These are phyloP conservation scores for Fusarium multiceps DNA, from an alignment of 2,329 filamentous ascomycete genomes.

Conservation along the genomic window DNA sequence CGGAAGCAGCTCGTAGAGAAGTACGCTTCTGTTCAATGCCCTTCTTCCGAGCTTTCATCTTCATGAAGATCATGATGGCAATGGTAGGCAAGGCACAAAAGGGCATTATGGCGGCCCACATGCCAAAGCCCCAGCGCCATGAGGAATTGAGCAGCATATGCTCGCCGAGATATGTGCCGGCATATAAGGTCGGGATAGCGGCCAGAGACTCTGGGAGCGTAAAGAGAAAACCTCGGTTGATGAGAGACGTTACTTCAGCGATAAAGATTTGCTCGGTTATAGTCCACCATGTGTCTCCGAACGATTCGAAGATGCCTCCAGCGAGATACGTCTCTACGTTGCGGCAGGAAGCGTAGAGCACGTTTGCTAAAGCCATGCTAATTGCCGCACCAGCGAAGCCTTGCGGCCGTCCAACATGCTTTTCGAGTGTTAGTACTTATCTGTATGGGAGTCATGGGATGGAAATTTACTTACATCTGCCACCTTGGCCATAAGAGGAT, in stretches of 20 bases:
- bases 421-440: too few species aligned
- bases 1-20: background rate
- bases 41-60: background rate
- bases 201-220: slow-evolving; percentile 28
- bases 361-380: slow-evolving; percentile 24
- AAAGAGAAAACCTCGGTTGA: slow-evolving; percentile 30
- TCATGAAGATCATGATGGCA: slow-evolving; percentile 31
- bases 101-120: slow-evolving; percentile 26
- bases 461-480: slow-evolving; percentile 23
- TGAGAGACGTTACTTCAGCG: slow-evolving; percentile 32
- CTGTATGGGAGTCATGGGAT: too few species aligned
- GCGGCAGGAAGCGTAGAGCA: slow-evolving; percentile 24
- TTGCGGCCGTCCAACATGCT: slow-evolving; percentile 24
- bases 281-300: slow-evolving; percentile 36
- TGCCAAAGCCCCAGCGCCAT: slow-evolving; percentile 35
- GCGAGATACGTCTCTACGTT: slow-evolving; percentile 35
- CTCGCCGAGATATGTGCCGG: slow-evolving; percentile 33
- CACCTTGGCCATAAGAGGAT: slow-evolving; percentile 30
- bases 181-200: slow-evolving; percentile 30
- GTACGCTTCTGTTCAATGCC: background rate
- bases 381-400: slow-evolving; percentile 20
- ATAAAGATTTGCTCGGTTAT: slow-evolving; percentile 36
- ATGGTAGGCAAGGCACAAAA: slow-evolving; percentile 26
- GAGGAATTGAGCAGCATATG: slow-evolving; percentile 19
- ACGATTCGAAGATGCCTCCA: slow-evolving; percentile 31